Base-by-base conservation (phyloP, 2,329 filamentous ascomycete species). In the Diaporthe destruens region DNA sequence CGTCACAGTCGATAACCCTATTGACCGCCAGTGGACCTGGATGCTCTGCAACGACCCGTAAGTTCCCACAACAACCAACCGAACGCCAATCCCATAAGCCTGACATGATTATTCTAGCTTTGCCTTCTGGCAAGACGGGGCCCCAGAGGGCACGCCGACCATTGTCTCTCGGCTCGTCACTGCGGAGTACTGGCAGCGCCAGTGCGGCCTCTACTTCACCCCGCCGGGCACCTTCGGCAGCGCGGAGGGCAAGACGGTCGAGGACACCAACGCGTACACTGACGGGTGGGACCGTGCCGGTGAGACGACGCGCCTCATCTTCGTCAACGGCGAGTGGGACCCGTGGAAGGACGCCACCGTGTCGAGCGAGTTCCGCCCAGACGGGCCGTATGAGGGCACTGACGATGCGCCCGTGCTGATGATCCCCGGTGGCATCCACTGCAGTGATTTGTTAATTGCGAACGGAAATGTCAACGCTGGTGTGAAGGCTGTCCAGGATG, bases 21-120 rank as follows among this genome's bases (percentile, higher is more conserved):
- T 81, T 44, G 84, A 88, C 78, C 81, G 87, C 3, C 87, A 89
- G 75, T 90, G 87, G 87, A 80, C 82, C 18, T 90, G 87, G 87
- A 83, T 90, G 78, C 81, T 85, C 7, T 90, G 88, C 81, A 89
- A 89, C 78, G 81, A 84, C 73, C 82, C 83, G 77, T 79, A 74
- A 47, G 75, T 66, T 0, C 16, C n/a, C n/a, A 11, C n/a, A 25
- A 51, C 2, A 5, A 25, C 9, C 9, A 11, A 23, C 1, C 4
- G 11, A 23, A 51, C 23, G 9, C 11, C 29, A 1, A 32, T 39
- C 23, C 16, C 25, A 34, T 16, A 54, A 25, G 20, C 55, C 57
- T 53, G 51, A 70, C 47, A 29, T 36, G 12, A 3, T 7, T 6
- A 39, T 23, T 6, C 8, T 82, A 79, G 77, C 61, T 81, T 85